These are phyloP conservation scores for Fusarium anguioides DNA, from an alignment of 2,329 filamentous ascomycete genomes.

Conservation along the genomic window DNA sequence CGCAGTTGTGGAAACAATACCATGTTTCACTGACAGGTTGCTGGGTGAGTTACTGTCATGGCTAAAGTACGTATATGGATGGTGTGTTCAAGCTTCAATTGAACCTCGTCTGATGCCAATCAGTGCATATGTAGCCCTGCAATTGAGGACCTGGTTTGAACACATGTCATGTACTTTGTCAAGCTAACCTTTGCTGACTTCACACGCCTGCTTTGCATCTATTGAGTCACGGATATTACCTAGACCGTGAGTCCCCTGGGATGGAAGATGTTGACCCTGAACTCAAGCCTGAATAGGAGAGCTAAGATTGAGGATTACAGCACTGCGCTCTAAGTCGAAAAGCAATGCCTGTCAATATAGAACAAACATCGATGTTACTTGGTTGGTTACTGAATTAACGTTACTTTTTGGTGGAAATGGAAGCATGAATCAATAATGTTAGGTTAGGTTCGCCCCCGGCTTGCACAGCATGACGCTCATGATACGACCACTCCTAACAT, in stretches of 20 bases:
- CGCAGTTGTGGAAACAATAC: conserved; percentile 9
- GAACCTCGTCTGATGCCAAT: conserved; percentile 3
- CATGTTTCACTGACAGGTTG: conserved; percentile 30
- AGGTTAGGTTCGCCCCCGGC: background rate
- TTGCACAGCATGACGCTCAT: conserved; percentile 15
- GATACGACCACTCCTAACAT: background rate
- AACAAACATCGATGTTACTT: conserved; percentile 3
- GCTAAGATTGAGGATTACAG: conserved; percentile 4
- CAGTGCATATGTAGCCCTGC: conserved; percentile 9
- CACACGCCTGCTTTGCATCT: background rate
- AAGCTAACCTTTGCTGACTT: conserved; percentile 9
- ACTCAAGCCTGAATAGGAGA: background rate
- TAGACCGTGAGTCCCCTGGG: background rate
- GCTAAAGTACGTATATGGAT: conserved; percentile 10
- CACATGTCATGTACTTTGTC: conserved; percentile 8
- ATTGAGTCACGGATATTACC: conserved; percentile 1
- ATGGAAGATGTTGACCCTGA: conserved; percentile 10
- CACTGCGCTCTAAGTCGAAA: background rate
- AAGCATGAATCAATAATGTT: conserved; percentile 2
- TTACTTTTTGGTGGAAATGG: background rate
- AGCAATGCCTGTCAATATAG: background rate
- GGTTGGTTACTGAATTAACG: background rate
- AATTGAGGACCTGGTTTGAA: background rate
- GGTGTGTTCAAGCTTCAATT: background rate
- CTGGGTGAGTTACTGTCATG: conserved; percentile 28